phyloP scores from a whole-genome alignment of 345 rosid species.

The Toxicodendron radicans region DNA sequence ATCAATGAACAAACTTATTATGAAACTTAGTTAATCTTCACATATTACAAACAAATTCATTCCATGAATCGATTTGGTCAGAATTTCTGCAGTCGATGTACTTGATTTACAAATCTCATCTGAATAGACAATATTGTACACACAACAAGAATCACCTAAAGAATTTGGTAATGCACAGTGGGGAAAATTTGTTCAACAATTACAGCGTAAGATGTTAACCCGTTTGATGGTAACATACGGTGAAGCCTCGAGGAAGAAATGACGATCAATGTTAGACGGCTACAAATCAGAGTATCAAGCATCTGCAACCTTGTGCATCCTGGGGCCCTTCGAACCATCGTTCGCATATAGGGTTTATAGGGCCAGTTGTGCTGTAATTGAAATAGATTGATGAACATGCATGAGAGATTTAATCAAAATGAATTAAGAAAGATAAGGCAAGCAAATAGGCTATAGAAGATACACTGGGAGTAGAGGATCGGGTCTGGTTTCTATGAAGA shows the following conservation, averaged over 20 bases:
- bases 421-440: background rate
- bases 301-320: slow-evolving; percentile 60
- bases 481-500: slow-evolving; percentile 35
- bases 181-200: slow-evolving; percentile 17
- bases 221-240: slow-evolving; percentile 14
- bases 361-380: slow-evolving; percentile 62
- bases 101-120: slow-evolving; percentile 22
- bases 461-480: slow-evolving; percentile 71
- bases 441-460: slow-evolving; percentile 18
- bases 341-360: slow-evolving; percentile 59
- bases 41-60: no score
- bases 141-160: slow-evolving; percentile 14
- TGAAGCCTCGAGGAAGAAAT: slow-evolving; percentile 16
- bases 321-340: slow-evolving; percentile 79
- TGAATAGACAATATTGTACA: slow-evolving; percentile 13
- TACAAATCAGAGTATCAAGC: slow-evolving; percentile 55
- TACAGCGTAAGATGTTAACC: slow-evolving; percentile 20
- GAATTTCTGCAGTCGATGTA: slow-evolving; percentile 7
- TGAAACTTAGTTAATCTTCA: background rate
- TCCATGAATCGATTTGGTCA: background rate
- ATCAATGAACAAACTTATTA: no score
- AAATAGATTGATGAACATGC: slow-evolving; percentile 6
- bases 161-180: slow-evolving; percentile 17
- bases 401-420: slow-evolving; percentile 8
- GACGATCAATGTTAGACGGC: slow-evolving; percentile 25